Evolutionary conservation across 345 rosid species (phyloP), one percentile per base, ranked within the genome.

Genomic region (Arabidopsis suecica): DNA sequence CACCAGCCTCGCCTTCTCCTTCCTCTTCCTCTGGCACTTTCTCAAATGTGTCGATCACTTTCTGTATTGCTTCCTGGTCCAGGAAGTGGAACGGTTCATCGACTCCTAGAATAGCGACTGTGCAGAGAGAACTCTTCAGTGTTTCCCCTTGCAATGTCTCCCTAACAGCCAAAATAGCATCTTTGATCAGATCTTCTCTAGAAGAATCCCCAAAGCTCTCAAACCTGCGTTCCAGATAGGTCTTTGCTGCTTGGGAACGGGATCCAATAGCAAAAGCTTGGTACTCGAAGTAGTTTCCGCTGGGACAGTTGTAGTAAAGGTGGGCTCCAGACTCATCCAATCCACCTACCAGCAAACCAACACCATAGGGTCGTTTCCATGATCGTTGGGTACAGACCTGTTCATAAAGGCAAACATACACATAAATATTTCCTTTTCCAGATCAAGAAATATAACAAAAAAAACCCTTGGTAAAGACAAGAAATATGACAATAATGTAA

Each of bases 331-430:
- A 87, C 82, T 95, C 96, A 79, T 93, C 99, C 82, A 93, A 69
- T 59, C 99, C 99, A 61, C 85, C 98, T 14, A 95, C 97, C 72
- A 95, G 83, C 73, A 95, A 80, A 58, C 99, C 99, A 68, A 95
- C 99, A 5, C 99, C 99, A 67, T 85, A 95, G 9, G 99, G 99
- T 1, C 99, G 84, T 81, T 95, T 95, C 99, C 99, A 95, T 44
- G 98, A 95, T 41, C 98, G 88, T 54, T 95, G 99, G 73, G 99
- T 95, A 81, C 99, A 95, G 25, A 95, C 98, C 99, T 95, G 91
- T 76, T 56, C 71, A 62, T 4, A 70, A 44, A 3, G 3, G 1
- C 34, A 56, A 80, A 60, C 75, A 76, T 73, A 50, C 51, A 74
- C n/a, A 77, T 18, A 65, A 49, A 30, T 16, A 69, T n/a, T 61